Percentiles rank a stretch among this genome's conserved stretches.
Evolutionary conservation across 257 asterid genomes (phyloP).

Genomic region (Solanum pennellii): DNA sequence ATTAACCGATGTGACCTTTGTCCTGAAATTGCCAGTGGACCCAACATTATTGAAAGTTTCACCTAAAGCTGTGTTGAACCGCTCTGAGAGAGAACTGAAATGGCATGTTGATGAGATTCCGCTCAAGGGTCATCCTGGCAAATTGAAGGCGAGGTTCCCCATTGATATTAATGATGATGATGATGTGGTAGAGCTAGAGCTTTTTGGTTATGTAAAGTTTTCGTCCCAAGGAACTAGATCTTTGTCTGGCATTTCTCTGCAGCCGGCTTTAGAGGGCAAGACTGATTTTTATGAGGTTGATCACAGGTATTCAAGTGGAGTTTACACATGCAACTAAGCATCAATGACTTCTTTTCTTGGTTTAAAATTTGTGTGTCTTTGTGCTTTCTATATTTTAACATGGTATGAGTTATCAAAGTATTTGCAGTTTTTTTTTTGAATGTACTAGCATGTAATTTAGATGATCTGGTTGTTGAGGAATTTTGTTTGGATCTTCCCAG

Average conservation of each 20-base stretch:
- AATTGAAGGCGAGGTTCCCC: slow-evolving; percentile 83
- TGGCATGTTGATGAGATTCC: slow-evolving; percentile 93
- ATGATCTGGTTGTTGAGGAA: not conserved
- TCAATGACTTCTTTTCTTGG: not conserved
- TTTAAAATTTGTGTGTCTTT: not conserved
- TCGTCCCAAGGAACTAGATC: slow-evolving; percentile 54
- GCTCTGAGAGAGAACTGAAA: slow-evolving; percentile 78
- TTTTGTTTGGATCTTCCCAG: not conserved
- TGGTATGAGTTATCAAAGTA: not conserved
- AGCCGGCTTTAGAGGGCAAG: slow-evolving; percentile 80
- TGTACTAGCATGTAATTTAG: not conserved
- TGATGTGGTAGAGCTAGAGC: slow-evolving; percentile 68
- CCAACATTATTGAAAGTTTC: slow-evolving; percentile 75
- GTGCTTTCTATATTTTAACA: not conserved
- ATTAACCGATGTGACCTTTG: slow-evolving; percentile 60
- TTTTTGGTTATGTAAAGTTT: slow-evolving; percentile 59
- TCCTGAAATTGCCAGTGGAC: slow-evolving; percentile 78
- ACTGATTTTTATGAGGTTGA: slow-evolving; percentile 73
- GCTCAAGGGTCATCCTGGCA: slow-evolving; percentile 64
- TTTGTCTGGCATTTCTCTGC: slow-evolving; percentile 76
- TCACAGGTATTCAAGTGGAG: slow-evolving; percentile 78
- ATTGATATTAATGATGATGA: slow-evolving; percentile 71
- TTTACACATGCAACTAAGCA: slow-evolving; percentile 57
- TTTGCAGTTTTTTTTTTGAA: not conserved
- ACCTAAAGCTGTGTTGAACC: slow-evolving; percentile 85